Base-by-base conservation (phyloP, 176 grass and related monocot genomes). In the Canna indica region DNA sequence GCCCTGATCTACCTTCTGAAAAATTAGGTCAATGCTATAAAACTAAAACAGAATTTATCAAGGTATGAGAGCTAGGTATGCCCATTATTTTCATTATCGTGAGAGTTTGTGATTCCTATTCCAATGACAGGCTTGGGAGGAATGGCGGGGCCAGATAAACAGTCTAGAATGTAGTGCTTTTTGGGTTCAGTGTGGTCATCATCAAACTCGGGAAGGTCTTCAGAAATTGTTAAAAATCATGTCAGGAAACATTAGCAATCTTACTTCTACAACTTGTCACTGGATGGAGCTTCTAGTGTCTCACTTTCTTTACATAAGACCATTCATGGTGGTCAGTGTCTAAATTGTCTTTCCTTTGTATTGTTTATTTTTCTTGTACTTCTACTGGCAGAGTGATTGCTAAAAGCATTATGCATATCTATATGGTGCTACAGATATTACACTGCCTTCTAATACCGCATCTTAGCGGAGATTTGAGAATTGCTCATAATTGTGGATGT, bases 41-140 rank as follows among this genome's bases (percentile, higher is more conserved):
- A 83, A 90, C 88, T 68, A 97, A 83, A 87, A 86, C 86, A 53
- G 93, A 97, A 73, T 97, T 87, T 83, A 91, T 97, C 71, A 97
- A 97, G 93, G 93, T 97, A 81, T 79, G 59, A 29, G 12, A 14
- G 10, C 25, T 42, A 45, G 36, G 1, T 48, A 17, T 31, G 16
- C 31, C 27, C 35, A 29, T 30, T 18, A 47, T 11, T 30, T 47
- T 70, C 13, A 7, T 20, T 30, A 48, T 47, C 20, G 12, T 64
- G 54, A 63, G 3, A 34, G 36, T 46, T 86, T 79, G 16, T 31
- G 57, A 67, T 75, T 27, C 26, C 64, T 76, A 67, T 67, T 82
- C 3, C 73, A 70, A 68, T 65, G 75, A 15, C 50, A 97, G 93
- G 84, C 88, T 56, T 87, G 82, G 88, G 93, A 97, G 70, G 89